Conservation (phyloP, 2,329 filamentous ascomycete species). For the Sporothrix pseudoabietina region DNA sequence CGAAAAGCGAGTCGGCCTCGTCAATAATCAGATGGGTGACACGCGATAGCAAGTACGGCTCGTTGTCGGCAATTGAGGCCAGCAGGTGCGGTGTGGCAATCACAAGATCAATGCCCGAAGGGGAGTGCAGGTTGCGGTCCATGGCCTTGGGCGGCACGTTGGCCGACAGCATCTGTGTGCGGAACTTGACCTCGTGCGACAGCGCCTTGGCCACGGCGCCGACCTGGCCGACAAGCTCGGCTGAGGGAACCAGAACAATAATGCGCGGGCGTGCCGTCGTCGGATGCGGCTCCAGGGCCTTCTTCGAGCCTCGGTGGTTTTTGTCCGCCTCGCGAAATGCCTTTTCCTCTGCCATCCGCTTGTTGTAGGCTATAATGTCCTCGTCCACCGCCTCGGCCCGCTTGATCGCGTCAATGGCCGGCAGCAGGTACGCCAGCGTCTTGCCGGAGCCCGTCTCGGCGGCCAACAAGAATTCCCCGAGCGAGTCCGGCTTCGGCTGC, state of each 20-base stretch:
- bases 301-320: slow-evolving; percentile 50
- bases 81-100: slow-evolving; percentile 89
- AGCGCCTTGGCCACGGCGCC: slow-evolving; percentile 77
- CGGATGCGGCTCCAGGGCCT: slow-evolving; percentile 65
- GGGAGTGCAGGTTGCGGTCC: slow-evolving; percentile 78
- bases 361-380: slow-evolving; percentile 59
- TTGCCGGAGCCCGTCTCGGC: slow-evolving; percentile 98
- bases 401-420: slow-evolving; percentile 83
- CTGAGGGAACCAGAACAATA: slow-evolving; percentile 86
- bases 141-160: slow-evolving; percentile 76
- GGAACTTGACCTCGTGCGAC: slow-evolving; percentile 84
- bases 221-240: slow-evolving; percentile 89
- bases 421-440: slow-evolving; percentile 88
- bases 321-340: slow-evolving; percentile 54
- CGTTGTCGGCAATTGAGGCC: slow-evolving; percentile 80
- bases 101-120: slow-evolving; percentile 79
- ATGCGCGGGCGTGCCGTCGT: slow-evolving; percentile 78
- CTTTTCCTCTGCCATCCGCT: slow-evolving; percentile 58
- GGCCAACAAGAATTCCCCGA: slow-evolving; percentile 73
- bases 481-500: slow-evolving; percentile 7
- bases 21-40: slow-evolving; percentile 88
- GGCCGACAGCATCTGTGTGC: slow-evolving; percentile 78
- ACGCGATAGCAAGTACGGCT: slow-evolving; percentile 90
- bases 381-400: slow-evolving; percentile 65
- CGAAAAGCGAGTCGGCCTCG: slow-evolving; percentile 93